These are phyloP conservation scores for Pestalotiopsis sp. DNA, from an alignment of 2,329 filamentous ascomycete species.

Conservation along the genomic window DNA sequence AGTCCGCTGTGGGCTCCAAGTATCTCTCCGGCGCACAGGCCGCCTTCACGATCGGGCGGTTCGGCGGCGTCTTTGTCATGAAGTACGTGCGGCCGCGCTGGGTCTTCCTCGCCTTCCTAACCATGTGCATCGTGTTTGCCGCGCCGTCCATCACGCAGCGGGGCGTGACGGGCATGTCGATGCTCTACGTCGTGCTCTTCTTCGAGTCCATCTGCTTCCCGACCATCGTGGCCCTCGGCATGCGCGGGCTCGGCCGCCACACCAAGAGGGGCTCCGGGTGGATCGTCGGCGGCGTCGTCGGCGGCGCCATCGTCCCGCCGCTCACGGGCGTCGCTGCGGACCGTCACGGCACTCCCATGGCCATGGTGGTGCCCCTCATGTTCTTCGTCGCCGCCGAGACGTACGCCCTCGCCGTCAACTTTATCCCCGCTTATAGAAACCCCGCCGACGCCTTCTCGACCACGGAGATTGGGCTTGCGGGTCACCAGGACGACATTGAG, in stretches of 20 bases:
- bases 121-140: slow-evolving; percentile 65
- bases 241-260: slow-evolving; percentile 74
- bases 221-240: slow-evolving; percentile 77
- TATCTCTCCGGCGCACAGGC: slow-evolving; percentile 77
- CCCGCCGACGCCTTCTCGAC: slow-evolving; percentile 62
- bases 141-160: slow-evolving; percentile 48
- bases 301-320: slow-evolving; percentile 75
- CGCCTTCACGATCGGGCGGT: slow-evolving; percentile 72
- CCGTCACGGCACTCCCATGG: slow-evolving; percentile 57
- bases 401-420: slow-evolving; percentile 67
- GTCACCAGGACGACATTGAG: slow-evolving; percentile 21
- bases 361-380: slow-evolving; percentile 67
- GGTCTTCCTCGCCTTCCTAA: slow-evolving; percentile 70
- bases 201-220: slow-evolving; percentile 83
- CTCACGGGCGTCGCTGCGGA: slow-evolving; percentile 72
- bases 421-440: slow-evolving; percentile 63
- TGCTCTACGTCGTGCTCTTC: slow-evolving; percentile 73
- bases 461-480: slow-evolving; percentile 42
- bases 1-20: slow-evolving; percentile 56
- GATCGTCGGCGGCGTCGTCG: slow-evolving; percentile 70
- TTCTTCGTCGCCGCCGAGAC: slow-evolving; percentile 61
- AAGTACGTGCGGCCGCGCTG: slow-evolving; percentile 65
- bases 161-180: slow-evolving; percentile 52
- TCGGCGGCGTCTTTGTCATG: slow-evolving; percentile 70
- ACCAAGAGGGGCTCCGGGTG: slow-evolving; percentile 77